Evolutionary conservation across 2,329 filamentous ascomycete genomes (phyloP).

Genomic region (Lasiodiplodia gonubiensis): DNA sequence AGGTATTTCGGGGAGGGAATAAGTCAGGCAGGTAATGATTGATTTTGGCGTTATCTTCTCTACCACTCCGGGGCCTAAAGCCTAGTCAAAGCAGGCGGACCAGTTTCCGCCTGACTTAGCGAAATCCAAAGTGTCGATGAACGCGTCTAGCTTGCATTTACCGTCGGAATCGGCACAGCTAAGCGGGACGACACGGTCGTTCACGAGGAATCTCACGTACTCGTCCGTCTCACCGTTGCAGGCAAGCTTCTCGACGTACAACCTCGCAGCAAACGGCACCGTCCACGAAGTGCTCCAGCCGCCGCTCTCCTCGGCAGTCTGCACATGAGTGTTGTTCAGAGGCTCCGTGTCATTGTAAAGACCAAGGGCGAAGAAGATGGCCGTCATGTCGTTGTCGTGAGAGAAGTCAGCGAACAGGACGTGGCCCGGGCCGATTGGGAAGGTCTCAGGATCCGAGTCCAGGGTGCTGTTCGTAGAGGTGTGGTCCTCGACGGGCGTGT

Average conservation of each 20-base stretch:
- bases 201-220: constrained; percentile 78
- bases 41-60: neutral
- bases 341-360: constrained; percentile 71
- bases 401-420: constrained; percentile 86
- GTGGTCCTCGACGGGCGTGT: constrained; percentile 69
- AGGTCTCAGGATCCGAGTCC: constrained; percentile 69
- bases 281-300: constrained; percentile 79
- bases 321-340: constrained; percentile 52
- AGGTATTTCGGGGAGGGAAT: neutral
- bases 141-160: constrained; percentile 71
- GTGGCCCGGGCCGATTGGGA: constrained; percentile 64
- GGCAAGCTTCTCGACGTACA: constrained; percentile 87
- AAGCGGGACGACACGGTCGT: constrained; percentile 79
- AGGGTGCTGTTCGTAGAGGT: constrained; percentile 81
- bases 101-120: constrained; percentile 74
- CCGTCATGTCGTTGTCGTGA: constrained; percentile 87
- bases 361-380: constrained; percentile 76
- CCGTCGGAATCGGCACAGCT: constrained; percentile 74
- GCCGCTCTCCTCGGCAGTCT: constrained; percentile 54
- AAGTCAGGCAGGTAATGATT: neutral
- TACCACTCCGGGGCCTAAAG: neutral
- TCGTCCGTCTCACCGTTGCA: constrained; percentile 69
- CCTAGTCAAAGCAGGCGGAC: constrained; percentile 62
- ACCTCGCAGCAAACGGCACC: constrained; percentile 79
- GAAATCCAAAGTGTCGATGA: constrained; percentile 78